Evolutionary conservation across 495 filamentous ascomycete genomes (phyloP), one percentile per base, ranked within the genome.

Genomic region (Aspergillus sparsus): DNA sequence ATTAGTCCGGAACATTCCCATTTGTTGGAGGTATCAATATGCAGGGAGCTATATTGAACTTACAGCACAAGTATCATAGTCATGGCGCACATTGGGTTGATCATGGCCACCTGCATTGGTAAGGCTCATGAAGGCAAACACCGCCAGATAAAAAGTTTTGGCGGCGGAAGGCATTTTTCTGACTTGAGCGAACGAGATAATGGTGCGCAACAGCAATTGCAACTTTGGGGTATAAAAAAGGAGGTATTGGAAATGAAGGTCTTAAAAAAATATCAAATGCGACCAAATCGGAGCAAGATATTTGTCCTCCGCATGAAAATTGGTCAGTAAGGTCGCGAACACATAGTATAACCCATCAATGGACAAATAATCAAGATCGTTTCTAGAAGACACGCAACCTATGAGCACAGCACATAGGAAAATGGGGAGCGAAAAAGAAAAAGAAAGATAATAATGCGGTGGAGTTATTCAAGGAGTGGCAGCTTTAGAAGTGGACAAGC

Each of bases 111-210:
- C 64, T 49, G 77, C 76, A 50, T 72, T 67, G 47, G 83, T 72
- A 13, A 86, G 73, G 33, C 77, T 78, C 71, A 86, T 84, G 65
- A 93, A 82, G 61, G 87, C 80, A 70, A 93, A 93, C 45, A 91
- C 75, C 51, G 90, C 88, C 64, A 92, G 76, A 73, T 87, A 92
- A 72, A 93, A 92, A 18, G 85, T 74, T 65, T 82, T 83, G 53
- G 83, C 80, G 45, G 86, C 83, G 56, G 87, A 78, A 65, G 81
- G 87, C 89, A 91, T 92, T 13, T 68, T 73, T 45, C 34, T 37
- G 37, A 13, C 9, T 4, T 49, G 13, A 41, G n/a, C 33, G 15
- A 37, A 42, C 33, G 57, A 39, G 15, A 12, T 15, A 32, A 57
- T 21, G 27, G 35, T 21, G 34, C 21, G 21, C 21, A 27, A 27